A percentile compares a stretch with the other conserved stretches of the same genome.
phyloP scores from a whole-genome alignment of 164 flowering plant genomes.

The Dillenia suffruticosa region DNA sequence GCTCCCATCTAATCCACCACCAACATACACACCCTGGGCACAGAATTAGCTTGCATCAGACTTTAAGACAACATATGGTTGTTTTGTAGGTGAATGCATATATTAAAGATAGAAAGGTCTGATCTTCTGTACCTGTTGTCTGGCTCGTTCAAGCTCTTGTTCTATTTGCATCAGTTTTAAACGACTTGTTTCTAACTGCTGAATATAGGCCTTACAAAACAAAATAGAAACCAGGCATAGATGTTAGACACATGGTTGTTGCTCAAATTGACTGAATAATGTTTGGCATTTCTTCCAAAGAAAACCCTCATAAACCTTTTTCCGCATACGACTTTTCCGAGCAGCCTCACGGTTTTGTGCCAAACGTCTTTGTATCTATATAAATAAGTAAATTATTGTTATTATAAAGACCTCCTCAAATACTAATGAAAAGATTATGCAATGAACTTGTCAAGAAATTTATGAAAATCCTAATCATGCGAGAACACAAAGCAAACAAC shows the following conservation, averaged over 20 bases:
- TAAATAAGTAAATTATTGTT: neutral
- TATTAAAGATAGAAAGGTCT: neutral
- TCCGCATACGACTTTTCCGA: constrained; percentile 92
- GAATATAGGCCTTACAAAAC: constrained; percentile 79
- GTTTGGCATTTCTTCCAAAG: neutral
- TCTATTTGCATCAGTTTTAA: constrained; percentile 76
- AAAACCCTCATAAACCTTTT: constrained; percentile 51
- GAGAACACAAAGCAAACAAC: no score
- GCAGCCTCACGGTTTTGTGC: constrained; percentile 99
- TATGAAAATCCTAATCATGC: no score
- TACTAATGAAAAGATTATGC: no score
- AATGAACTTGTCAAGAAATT: no score
- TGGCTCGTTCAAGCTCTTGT: constrained; percentile 77
- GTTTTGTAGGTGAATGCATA: neutral
- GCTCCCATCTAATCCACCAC: constrained; percentile 51
- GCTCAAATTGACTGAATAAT: no score
- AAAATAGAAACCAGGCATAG: neutral
- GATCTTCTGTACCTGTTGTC: constrained; percentile 62
- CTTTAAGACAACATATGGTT: neutral
- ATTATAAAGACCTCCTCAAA: no score
- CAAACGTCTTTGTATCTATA: constrained; percentile 81
- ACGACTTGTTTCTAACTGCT: constrained; percentile 85
- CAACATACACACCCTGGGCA: constrained; percentile 55
- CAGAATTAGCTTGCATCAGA: constrained; percentile 6
- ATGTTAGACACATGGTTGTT: no score